Base-by-base conservation (phyloP, 345 rosid species). In the Draba incana region DNA sequence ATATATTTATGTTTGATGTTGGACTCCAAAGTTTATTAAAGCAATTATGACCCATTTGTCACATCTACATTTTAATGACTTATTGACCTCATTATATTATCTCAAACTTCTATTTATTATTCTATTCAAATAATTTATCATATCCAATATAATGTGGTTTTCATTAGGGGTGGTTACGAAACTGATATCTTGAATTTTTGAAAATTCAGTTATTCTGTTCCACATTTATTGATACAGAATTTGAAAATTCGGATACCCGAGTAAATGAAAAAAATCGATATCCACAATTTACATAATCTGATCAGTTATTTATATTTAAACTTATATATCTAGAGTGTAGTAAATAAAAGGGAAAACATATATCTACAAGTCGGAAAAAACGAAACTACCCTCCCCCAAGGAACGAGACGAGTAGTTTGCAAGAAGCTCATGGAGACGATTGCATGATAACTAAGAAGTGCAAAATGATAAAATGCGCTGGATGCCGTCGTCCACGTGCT, bases 401-500 rank as follows among this genome's bases (percentile, higher is more conserved):
- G 33, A 30, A 30, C 33, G 10, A 39, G 20, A 23, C 20, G 10
- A 35, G 1, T 13, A 35, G 39, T 15, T 57, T 57, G 45, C 11
- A 39, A 57, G 47, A 59, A n/a, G 50, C 50, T 16, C 64, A 11
- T 8, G 49, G 23, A 25, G 37, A 42, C 5, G 16, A 10, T 5
- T 35, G 60, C n/a, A 27, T 35, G 44, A 56, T 44, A n/a, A n/a
- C n/a, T n/a, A 44, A 15, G 67, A 13, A 39, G 70, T 38, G 69
- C 58, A 74, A 9, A 35, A 47, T 69, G 52, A 25, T 54, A 44
- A 65, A 62, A 67, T 67, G 74, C 64, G 66, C 79, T 49, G 55
- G 30, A 47, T 35, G 80, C 86, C 71, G 66, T 64, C 84, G 71
- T 64, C 80, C 86, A 84, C 87, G 84, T 85, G 84, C 63, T 33